phyloP scores from a whole-genome alignment of 805 yeast genomes.

The Cephaloascus albidus region DNA sequence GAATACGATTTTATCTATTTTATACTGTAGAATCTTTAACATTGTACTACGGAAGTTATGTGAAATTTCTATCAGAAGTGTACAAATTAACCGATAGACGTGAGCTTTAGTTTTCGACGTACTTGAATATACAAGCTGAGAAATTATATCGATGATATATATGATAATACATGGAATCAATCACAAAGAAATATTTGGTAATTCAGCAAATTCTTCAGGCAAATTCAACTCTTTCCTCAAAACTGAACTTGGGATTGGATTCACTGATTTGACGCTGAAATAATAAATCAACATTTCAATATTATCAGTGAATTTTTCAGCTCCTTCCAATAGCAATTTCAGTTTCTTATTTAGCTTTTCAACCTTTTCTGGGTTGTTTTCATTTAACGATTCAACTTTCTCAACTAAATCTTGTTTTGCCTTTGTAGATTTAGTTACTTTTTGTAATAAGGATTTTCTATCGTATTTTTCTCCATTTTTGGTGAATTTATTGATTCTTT shows the following conservation, averaged over 20 bases:
- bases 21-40: too few species aligned
- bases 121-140: too few species aligned
- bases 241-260: constrained; percentile 14
- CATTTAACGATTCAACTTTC: constrained; percentile 1
- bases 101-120: too few species aligned
- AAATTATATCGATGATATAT: too few species aligned
- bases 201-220: constrained; percentile 29
- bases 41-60: too few species aligned
- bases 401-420: constrained; percentile 1
- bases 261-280: constrained; percentile 14
- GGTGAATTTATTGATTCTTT: constrained; percentile 4
- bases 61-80: too few species aligned
- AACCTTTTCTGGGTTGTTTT: constrained; percentile 3
- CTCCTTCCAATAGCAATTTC: constrained; percentile 2
- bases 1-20: too few species aligned
- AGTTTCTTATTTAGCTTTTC: constrained; percentile 5
- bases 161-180: too few species aligned
- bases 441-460: constrained; percentile 4
- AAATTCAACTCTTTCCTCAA: constrained; percentile 29
- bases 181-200: constrained; percentile 11
- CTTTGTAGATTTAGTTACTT: constrained; percentile 1
- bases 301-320: constrained; percentile 22
- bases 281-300: constrained; percentile 28
- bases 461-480: constrained; percentile 5
- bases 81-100: too few species aligned